Percentiles rank a stretch among this genome's conserved stretches.
phyloP scores from a whole-genome alignment of 2,329 filamentous ascomycete genomes.

The Simplicillium sp. region DNA sequence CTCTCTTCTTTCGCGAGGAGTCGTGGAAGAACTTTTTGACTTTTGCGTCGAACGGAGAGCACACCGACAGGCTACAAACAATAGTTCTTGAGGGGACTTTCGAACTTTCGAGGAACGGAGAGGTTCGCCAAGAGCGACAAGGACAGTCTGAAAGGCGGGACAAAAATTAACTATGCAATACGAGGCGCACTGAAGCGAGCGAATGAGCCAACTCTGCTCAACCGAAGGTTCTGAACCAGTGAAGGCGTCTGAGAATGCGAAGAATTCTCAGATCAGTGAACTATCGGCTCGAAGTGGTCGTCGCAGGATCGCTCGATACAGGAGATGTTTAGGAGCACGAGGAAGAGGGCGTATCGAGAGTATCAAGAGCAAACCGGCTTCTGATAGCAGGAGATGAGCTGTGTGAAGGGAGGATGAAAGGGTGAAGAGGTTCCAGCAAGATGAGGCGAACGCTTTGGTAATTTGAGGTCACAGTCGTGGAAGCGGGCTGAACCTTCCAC shows the following conservation, averaged over 20 bases:
- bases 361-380: slow-evolving; percentile 23
- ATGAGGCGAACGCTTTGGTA: slow-evolving; percentile 8
- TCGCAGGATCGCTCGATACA: slow-evolving; percentile 12
- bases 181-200: slow-evolving; percentile 6
- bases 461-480: too few species aligned
- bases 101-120: too few species aligned
- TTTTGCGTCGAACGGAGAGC: too few species aligned
- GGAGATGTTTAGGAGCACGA: slow-evolving; percentile 1
- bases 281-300: slow-evolving; percentile 24
- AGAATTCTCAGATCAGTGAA: slow-evolving; percentile 24
- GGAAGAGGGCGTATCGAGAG: slow-evolving; percentile 13
- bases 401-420: slow-evolving; percentile 15
- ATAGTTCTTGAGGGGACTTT: too few species aligned
- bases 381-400: slow-evolving; percentile 21
- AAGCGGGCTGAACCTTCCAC: too few species aligned
- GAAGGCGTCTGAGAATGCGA: slow-evolving; percentile 46
- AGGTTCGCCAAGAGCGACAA: too few species aligned
- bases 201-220: slow-evolving; percentile 15
- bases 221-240: slow-evolving; percentile 44
- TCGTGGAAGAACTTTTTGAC: too few species aligned
- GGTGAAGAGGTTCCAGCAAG: slow-evolving; percentile 3
- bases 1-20: too few species aligned
- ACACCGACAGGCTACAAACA: too few species aligned
- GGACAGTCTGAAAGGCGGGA: not conserved
- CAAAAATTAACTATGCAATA: slow-evolving; percentile 1